Evolutionary conservation across 257 asterid species (phyloP), one percentile per base, ranked within the genome.

Genomic region (Solanum ahanhuiri): DNA sequence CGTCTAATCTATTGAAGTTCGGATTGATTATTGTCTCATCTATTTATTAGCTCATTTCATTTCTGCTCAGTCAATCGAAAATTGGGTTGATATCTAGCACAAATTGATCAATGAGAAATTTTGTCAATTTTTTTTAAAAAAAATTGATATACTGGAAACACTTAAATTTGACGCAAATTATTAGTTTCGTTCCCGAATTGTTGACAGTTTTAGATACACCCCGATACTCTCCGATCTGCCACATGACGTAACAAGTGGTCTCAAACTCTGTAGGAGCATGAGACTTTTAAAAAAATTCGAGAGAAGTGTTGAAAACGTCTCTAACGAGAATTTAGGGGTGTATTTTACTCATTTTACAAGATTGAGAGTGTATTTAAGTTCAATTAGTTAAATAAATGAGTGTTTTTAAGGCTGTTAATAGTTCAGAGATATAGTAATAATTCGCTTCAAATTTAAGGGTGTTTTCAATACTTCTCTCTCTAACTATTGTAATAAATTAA

Each of bases 151-250:
- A 54, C 1, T 0, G 9, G 0, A 17, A 54, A 54, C n/a, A 54
- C 1, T 1, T 0, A 0, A 51, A 5, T 1, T 51, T 51, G 0
- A 0, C 0, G 9, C 1, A 54, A 54, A 54, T 54, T 54, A 54
- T 54, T 54, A 17, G 1, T 54, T 54, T 54, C 2, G n/a, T 54
- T 9, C 2, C 3, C 45, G 3, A 39, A 39, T 39, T 6, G 2
- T 54, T 54, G n/a, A 54, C 2, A 54, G 9, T 17, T 0, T 45
- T 45, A 45, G 6, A 45, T 45, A 45, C 17, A 14, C 54, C 18
- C 6, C 6, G 57, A 54, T n/a, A 17, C 9, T 6, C 4, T 17
- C 22, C n/a, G n/a, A 54, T 54, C 4, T 48, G 20, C 20, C 58
- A 48, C 58, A 48, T 48, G n/a, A 54, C n/a, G 9, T 54, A 54